Evolutionary conservation across 805 yeast species (phyloP), one percentile per base, ranked within the genome.

Genomic region (Martiniozyma abietophila): DNA sequence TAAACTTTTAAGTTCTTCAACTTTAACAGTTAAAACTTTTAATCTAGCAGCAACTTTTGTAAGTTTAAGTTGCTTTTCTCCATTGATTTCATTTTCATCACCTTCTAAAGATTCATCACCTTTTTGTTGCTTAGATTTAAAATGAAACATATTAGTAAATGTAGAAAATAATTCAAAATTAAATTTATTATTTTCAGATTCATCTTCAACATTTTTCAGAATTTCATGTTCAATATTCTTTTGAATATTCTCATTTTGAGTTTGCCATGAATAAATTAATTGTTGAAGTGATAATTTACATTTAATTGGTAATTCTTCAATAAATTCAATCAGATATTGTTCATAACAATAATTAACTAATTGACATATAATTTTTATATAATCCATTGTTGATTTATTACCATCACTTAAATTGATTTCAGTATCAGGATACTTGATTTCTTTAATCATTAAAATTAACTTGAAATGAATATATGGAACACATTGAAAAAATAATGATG

Each of bases 31-130:
- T 48, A 89, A 65, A 20, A 88, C 75, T 41, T 82, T 84, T 18
- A 86, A 70, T 44, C 79, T 77, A 1, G 94, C 94, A 32, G 85
- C 88, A 41, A 83, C 65, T 45, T 80, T 86, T 2, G 80, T 72
- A 27, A 69, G 25, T 30, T 50, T 56, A 4, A 34, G 58, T 18
- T 67, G 63, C 39, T 43, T 36, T 12, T 38, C 31, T n/a, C 29
- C 34, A 15, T 27, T 27, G 12, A 30, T 27, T 47, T 42, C 38
- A 44, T 53, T 21, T 31, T 39, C 31, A 26, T 38, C 48, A 22
- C 28, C 58, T 35, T 41, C 56, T 53, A 36, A 36, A 19, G 28
- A 17, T 10, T 65, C 61, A 8, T 51, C 32, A 11, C 47, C 53
- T 28, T 42, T 4, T 32, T 40, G 17, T 18, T 41, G 31, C 39